phyloP scores from a whole-genome alignment of 2,329 filamentous ascomycete species.

The Sphaerulina vaccinii region DNA sequence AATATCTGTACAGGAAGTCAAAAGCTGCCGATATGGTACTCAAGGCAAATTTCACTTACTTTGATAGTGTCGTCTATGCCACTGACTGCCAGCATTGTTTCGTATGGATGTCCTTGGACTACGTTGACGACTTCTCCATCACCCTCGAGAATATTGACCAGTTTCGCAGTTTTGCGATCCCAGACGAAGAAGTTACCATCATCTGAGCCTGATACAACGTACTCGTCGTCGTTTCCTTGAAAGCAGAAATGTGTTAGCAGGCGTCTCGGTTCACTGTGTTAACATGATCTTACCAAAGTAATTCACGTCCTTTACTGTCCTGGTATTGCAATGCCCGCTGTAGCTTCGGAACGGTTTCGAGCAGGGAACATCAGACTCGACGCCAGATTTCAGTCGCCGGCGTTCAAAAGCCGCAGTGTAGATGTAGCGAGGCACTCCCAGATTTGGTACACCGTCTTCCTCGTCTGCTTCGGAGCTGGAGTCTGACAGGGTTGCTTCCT shows the following conservation, averaged over 20 bases:
- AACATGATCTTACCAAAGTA: slow-evolving; percentile 55
- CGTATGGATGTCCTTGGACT: slow-evolving; percentile 65
- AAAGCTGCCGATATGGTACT: no score
- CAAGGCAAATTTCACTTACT: slow-evolving; percentile 36
- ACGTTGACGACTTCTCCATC: slow-evolving; percentile 71
- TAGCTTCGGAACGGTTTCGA: slow-evolving; percentile 58
- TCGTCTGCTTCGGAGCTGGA: slow-evolving; percentile 39
- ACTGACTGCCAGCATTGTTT: slow-evolving; percentile 64
- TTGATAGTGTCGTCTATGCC: slow-evolving; percentile 48
- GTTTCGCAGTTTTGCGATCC: slow-evolving; percentile 60
- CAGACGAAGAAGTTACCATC: slow-evolving; percentile 68
- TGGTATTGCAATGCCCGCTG: slow-evolving; percentile 64
- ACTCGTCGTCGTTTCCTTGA: slow-evolving; percentile 56
- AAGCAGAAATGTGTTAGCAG: neutral
- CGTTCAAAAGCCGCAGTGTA: slow-evolving; percentile 52
- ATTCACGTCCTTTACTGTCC: slow-evolving; percentile 68
- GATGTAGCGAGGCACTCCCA: slow-evolving; percentile 39
- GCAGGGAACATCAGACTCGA: slow-evolving; percentile 57
- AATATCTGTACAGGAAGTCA: slow-evolving; percentile 66
- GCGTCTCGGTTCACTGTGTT: neutral
- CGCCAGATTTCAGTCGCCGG: slow-evolving; percentile 48
- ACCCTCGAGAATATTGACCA: slow-evolving; percentile 64
- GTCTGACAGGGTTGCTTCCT: slow-evolving; percentile 26
- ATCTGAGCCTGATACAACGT: slow-evolving; percentile 66
- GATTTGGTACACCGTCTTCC: slow-evolving; percentile 36